phyloP scores from a whole-genome alignment of 164 flowering plant genomes.

The Kingdonia uniflora region DNA sequence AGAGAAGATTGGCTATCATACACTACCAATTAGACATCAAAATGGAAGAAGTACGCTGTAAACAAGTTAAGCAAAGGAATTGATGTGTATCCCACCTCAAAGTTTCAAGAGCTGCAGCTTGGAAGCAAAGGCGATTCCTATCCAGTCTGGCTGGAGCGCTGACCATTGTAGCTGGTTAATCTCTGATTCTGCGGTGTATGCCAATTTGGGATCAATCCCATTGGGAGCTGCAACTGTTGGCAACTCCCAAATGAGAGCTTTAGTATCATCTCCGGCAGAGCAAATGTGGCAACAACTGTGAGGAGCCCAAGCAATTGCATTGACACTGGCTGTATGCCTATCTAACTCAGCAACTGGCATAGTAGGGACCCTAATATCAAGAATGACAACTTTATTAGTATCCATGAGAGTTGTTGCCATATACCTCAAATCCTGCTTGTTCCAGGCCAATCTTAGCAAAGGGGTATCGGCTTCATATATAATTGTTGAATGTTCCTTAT shows the following conservation, averaged over 20 bases:
- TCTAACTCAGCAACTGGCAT: slow-evolving; percentile 77
- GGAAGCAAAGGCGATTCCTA: slow-evolving; percentile 53
- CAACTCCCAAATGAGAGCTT: slow-evolving; percentile 82
- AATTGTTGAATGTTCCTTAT: slow-evolving; percentile 92
- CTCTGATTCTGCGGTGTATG: slow-evolving; percentile 56
- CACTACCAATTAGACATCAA: too few species aligned
- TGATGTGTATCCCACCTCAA: slow-evolving; percentile 32
- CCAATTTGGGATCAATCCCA: slow-evolving; percentile 68
- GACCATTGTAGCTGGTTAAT: slow-evolving; percentile 91
- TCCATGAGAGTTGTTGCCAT: slow-evolving; percentile 61
- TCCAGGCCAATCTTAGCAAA: slow-evolving; percentile 77
- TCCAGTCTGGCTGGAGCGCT: slow-evolving; percentile 67
- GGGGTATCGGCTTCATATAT: slow-evolving; percentile 86
- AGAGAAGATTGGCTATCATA: too few species aligned
- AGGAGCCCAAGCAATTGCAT: slow-evolving; percentile 85
- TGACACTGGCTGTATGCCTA: slow-evolving; percentile 64
- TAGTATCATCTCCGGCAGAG: slow-evolving; percentile 79
- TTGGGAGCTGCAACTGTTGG: slow-evolving; percentile 54
- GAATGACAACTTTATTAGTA: slow-evolving; percentile 56
- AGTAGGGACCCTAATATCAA: slow-evolving; percentile 67
- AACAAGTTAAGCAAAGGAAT: too few species aligned
- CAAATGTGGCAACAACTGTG: slow-evolving; percentile 57
- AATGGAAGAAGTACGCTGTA: too few species aligned
- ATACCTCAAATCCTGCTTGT: slow-evolving; percentile 74
- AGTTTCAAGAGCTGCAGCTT: slow-evolving; percentile 76